Conservation (phyloP, 2,329 filamentous ascomycete genomes). For the Sporothrix phasma region DNA sequence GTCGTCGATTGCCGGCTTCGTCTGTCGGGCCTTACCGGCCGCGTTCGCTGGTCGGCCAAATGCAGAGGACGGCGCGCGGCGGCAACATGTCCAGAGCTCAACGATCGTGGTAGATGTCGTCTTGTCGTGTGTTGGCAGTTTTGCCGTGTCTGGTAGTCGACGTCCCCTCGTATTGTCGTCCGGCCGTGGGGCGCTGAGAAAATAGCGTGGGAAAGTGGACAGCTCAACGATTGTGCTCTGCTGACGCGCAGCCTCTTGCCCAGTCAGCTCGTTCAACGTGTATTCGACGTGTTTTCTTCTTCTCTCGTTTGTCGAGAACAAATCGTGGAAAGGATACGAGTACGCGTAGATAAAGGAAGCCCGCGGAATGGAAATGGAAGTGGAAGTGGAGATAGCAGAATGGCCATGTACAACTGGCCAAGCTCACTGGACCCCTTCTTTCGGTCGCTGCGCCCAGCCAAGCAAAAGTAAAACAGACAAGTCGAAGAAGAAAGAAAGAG, state of each 20-base stretch:
- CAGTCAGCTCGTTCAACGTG: background rate
- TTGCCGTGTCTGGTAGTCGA: background rate
- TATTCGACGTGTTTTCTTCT: background rate
- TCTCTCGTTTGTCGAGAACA: background rate
- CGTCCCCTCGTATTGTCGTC: background rate
- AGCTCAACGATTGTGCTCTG: background rate
- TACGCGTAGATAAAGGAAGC: too few species aligned
- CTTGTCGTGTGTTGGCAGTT: background rate
- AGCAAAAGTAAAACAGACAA: background rate
- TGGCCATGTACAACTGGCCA: background rate
- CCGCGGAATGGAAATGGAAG: background rate
- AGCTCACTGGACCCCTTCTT: background rate
- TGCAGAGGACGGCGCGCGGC: background rate
- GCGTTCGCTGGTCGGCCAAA: background rate
- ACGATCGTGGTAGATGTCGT: background rate
- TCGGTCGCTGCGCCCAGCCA: background rate
- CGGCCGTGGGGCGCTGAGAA: background rate
- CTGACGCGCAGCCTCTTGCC: background rate
- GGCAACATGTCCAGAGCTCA: slow-evolving; percentile 8
- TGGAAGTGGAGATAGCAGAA: background rate
- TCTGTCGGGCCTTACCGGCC: slow-evolving; percentile 1
- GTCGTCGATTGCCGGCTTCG: background rate
- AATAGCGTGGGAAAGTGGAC: background rate
- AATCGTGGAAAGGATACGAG: too few species aligned
- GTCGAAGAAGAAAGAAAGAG: too few species aligned